Base-by-base conservation (phyloP, 2,329 filamentous ascomycete species). In the Claviceps quebecensis region DNA sequence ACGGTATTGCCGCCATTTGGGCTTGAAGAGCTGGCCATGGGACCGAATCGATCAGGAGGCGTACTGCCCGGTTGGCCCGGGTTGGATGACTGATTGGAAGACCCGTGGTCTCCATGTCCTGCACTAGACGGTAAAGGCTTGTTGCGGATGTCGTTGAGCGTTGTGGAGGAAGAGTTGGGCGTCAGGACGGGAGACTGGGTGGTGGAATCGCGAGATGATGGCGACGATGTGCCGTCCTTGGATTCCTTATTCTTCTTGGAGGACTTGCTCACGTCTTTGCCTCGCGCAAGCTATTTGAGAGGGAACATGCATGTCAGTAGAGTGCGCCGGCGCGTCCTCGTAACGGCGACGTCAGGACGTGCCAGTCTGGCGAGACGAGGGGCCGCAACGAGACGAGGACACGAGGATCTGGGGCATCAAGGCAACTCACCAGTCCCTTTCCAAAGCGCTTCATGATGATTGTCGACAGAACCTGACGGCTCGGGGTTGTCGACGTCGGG, bases 401-500 rank as follows among this genome's bases (percentile, higher is more conserved):
- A 5, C 14, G 4, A 9, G 36, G 46, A 22, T n/a, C 22, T 29
- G 14, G 11, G 7, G 37, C 11, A 16, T 29, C 11, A 37, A 19
- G 17, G 7, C 16, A 60, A 60, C 59, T 56, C 43, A 61, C 58
- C 45, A 96, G 89, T 85, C 87, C 87, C 77, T 95, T 88, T 73
- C 89, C 86, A 72, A 97, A 95, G 69, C 88, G 86, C 76, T 95
- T 96, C 91, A 97, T 96, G 72, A 78, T 86, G 71, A 69, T 70
- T 58, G 49, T 52, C 54, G 47, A 54, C 50, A 44, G 47, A 45
- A 48, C 48, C 53, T 41, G 44, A 23, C 29, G 36, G 38, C 48
- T 52, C 50, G 53, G 22, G 45, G 47, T 46, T 45, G 53, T 54
- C 48, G 50, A 48, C 45, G 53, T 50, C 50, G 53, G 45, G 37